Conservation (phyloP, 768 basidiomycete genomes). For the Paxillus ammoniavirescens region DNA sequence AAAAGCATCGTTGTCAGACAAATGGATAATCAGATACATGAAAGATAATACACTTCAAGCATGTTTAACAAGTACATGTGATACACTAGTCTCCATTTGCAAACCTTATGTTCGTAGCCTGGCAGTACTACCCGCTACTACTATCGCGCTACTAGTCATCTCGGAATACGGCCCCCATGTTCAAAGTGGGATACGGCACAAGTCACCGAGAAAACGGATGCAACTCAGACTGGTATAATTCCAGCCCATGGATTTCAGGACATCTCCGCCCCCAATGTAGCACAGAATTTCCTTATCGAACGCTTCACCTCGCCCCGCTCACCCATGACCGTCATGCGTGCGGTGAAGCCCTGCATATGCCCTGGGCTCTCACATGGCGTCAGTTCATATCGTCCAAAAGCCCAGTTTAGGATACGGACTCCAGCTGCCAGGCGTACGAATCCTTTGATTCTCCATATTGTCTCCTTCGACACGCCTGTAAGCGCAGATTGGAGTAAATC, state of each 20-base stretch:
- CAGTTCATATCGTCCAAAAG: constrained; percentile 83
- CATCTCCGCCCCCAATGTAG: constrained; percentile 38
- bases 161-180: constrained; percentile 12
- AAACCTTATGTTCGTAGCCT: background rate
- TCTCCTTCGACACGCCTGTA: constrained; percentile 56
- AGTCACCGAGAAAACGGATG: background rate
- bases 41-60: too few relatives aligned
- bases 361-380: constrained; percentile 36
- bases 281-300: constrained; percentile 54
- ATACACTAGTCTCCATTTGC: too few relatives aligned
- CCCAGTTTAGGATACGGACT: constrained; percentile 81
- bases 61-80: background rate
- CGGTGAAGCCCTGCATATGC: constrained; percentile 31
- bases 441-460: constrained; percentile 83
- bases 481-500: constrained; percentile 48
- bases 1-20: constrained; percentile 30
- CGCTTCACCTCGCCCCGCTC: constrained; percentile 76
- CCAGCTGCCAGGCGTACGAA: constrained; percentile 57
- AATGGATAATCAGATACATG: too few relatives aligned
- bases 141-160: background rate
- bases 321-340: constrained; percentile 89
- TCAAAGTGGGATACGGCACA: background rate
- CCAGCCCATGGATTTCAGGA: constrained; percentile 16
- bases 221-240: background rate
- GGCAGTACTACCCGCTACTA: too few relatives aligned